Base-by-base conservation (phyloP, 345 rosid genomes). In the Gossypium anomalum region DNA sequence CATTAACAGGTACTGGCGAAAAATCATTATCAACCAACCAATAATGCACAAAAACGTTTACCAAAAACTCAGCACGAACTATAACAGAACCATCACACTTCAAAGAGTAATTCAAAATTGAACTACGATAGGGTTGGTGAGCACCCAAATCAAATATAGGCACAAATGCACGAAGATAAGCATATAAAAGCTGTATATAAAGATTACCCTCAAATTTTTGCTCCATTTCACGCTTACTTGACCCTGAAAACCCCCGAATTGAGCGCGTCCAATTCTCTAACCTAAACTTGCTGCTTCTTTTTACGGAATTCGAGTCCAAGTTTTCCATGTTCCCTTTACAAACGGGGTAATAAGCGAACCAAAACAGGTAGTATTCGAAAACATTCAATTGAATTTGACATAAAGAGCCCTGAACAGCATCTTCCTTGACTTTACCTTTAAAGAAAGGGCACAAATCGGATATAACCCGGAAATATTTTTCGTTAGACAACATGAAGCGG, bases 1-100 rank as follows among this genome's bases (percentile, higher is more conserved):
- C 68, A 77, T 74, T 81, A 58, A 83, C 77, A 0, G 89, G 81
- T 58, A 92, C 80, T 0, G 97, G 97, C 1, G 95, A 94, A 83
- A 94, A 92, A 80, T 92, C 97, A 83, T 87, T 92, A 69, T 91
- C 97, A 79, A 91, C 90, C 79, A 94, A 81, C 98, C 98, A 94
- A 78, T 89, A 94, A 41, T 92, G 86, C 77, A 91, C 81, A 38
- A 94, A 85, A 0, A 85, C 48, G 75, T 85, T 84, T n/a, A 92
- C 97, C 74, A 94, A 72, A 77, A 94, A 91, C 86, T 90, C 93
- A 1, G 97, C 97, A 61, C 84, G 81, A 60, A 77, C 23, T 80
- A 86, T 75, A 12, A 84, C 77, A 0, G 89, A 87, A 38, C 87
- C 90, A 78, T 94, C 98, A 80, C 76, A 75, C n/a, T 84, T 92